These are phyloP conservation scores for Bolboschoenus planiculmis DNA, from an alignment of 176 grass and related monocot species.

Conservation along the genomic window DNA sequence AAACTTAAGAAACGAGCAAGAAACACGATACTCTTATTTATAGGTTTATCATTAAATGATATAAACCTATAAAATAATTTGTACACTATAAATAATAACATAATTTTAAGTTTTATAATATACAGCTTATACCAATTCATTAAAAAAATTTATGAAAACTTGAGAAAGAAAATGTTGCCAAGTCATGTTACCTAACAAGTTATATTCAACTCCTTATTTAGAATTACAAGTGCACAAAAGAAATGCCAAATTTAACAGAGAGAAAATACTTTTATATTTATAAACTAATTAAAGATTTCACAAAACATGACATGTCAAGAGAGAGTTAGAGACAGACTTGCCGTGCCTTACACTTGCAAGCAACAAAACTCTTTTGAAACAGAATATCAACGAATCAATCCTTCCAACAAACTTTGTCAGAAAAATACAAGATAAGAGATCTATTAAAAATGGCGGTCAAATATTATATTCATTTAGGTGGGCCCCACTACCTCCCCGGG, in stretches of 20 bases:
- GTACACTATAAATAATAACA: background rate
- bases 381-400: background rate
- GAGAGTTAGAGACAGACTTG: background rate
- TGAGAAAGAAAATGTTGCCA: background rate
- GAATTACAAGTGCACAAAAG: background rate
- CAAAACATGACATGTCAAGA: background rate
- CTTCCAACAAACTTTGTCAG: background rate
- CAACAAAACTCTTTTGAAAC: background rate
- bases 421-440: background rate
- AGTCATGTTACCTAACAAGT: background rate
- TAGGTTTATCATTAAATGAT: background rate
- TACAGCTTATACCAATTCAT: background rate
- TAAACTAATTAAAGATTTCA: background rate
- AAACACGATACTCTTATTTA: no score
- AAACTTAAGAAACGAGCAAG: background rate
- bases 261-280: background rate
- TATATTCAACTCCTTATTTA: background rate
- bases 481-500: background rate
- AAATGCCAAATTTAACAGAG: background rate
- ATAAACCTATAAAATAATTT: background rate
- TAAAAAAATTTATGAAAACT: no score
- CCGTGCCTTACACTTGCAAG: slow-evolving; percentile 3
- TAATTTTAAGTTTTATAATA: background rate
- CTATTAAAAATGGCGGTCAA: background rate
- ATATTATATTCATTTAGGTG: background rate